These are phyloP conservation scores for Thermochaetoides thermophila DNA, from an alignment of 495 filamentous ascomycete species.

Conservation along the genomic window DNA sequence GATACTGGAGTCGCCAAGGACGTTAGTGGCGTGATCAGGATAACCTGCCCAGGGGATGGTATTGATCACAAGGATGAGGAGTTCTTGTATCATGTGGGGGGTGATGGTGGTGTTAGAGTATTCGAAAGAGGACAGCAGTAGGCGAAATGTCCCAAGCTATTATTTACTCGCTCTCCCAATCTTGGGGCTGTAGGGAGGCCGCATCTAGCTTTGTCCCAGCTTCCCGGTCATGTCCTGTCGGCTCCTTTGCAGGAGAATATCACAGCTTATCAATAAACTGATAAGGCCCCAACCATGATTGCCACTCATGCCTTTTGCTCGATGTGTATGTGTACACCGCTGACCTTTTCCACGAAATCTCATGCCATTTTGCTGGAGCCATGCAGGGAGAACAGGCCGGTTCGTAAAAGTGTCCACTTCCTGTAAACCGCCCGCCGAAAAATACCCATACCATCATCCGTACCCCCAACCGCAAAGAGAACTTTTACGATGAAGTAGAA, in stretches of 20 bases:
- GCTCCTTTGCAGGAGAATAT: no score
- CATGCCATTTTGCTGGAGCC: constrained; percentile 19
- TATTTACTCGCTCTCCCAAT: no score
- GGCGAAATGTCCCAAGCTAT: constrained; percentile 3
- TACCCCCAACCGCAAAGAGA: constrained; percentile 12
- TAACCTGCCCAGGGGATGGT: constrained; percentile 40
- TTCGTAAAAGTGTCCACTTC: constrained; percentile 16
- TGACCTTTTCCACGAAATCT: constrained; percentile 18
- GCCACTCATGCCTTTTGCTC: constrained; percentile 21
- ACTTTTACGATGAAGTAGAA: constrained; percentile 9
- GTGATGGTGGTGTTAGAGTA: constrained; percentile 63
- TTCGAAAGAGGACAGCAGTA: constrained; percentile 54
- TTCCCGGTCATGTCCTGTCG: no score
- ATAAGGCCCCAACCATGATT: no score
- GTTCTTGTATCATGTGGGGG: constrained; percentile 63
- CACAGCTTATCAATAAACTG: no score
- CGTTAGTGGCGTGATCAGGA: constrained; percentile 76
- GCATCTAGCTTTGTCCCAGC: no score
- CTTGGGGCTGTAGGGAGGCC: no score
- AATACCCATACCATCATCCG: constrained; percentile 14
- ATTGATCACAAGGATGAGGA: constrained; percentile 42
- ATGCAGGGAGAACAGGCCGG: constrained; percentile 15
- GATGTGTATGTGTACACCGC: constrained; percentile 15
- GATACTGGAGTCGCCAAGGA: constrained; percentile 79
- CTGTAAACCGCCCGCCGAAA: constrained; percentile 21